Evolutionary conservation across 768 basidiomycete species (phyloP), one percentile per base, ranked within the genome.

Genomic region (Epithele typhae): DNA sequence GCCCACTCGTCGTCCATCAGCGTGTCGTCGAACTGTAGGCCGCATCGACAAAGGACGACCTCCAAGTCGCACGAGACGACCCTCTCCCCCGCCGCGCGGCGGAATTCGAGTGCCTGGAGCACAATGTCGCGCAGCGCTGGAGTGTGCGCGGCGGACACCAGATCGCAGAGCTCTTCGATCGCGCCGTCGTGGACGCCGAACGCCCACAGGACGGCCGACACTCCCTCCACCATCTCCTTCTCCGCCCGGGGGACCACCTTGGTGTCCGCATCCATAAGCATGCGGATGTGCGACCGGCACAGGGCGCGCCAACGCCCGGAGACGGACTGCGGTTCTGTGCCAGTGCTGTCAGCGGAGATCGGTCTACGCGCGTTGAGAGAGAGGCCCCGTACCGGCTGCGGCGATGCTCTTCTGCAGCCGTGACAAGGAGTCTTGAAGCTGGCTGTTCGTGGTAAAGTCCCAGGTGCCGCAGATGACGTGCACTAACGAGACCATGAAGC

Each of bases 221-320:
- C 22, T 5, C 14, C 24, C 15, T 25, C 22, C 2, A 24, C 22
- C 15, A 51, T 5, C 4, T 0, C 5, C 1, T 3, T 6, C 6
- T 19, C 10, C 7, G 22, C 30, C 3, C 25, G 7, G 3, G 23
- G 21, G 2, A 8, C 21, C 10, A 5, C 10, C 5, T 34, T 21
- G 7, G 17, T 23, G 9, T 10, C 9, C 1, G 35, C 14, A 4
- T 5, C 2, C 18, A 38, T 35, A 2, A 34, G 27, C 27, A 14
- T 14, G 18, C 18, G 41, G 35, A 33, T 14, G 43, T 55, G 33
- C 9, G 11, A 37, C 4, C 46, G 49, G 14, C 30, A 41, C 22
- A 56, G 34, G 5, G 51, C 47, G 12, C 54, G 19, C 54, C 54
- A 56, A 18, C 40, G 39, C 15, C 46, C 46, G 3, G 45, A 43